Percentiles rank a stretch among this genome's conserved stretches.
Evolutionary conservation across 306 rosid genomes (phyloP).

Genomic region (Trifolium dubium): DNA sequence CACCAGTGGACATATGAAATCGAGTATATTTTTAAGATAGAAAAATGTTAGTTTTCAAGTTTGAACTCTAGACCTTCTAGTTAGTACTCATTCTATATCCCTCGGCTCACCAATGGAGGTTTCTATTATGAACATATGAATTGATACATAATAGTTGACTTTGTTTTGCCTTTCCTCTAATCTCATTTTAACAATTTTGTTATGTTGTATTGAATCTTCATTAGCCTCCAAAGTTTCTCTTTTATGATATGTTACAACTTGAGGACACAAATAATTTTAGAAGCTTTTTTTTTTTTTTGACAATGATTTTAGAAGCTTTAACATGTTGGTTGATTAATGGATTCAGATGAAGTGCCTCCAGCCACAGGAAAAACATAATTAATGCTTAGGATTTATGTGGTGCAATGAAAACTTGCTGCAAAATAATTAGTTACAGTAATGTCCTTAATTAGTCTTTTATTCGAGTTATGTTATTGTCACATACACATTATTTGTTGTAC

Average conservation of each 20-base stretch:
- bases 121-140: conserved; percentile 58
- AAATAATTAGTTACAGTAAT: background rate
- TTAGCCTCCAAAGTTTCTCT: background rate
- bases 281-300: too few species aligned
- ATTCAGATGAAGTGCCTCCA: conserved; percentile 5
- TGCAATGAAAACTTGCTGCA: background rate
- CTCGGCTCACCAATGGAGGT: too few species aligned
- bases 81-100: too few species aligned
- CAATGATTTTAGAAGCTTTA: conserved; percentile 29
- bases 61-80: too few species aligned
- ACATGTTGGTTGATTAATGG: conserved; percentile 15
- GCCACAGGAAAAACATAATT: background rate
- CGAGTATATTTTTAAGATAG: too few species aligned
- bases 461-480: background rate
- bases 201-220: conserved; percentile 21
- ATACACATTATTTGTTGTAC: background rate
- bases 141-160: conserved; percentile 18
- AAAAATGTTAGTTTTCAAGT: too few species aligned
- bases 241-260: conserved; percentile 6
- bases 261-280: conserved; percentile 8
- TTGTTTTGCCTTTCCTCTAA: background rate
- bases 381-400: background rate
- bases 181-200: conserved; percentile 16
- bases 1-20: conserved; percentile 71
- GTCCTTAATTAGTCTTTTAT: background rate